A percentile compares a stretch with the other conserved stretches of the same genome.
phyloP scores from a whole-genome alignment of 768 basidiomycete genomes.

The Lentinus tigrinus region DNA sequence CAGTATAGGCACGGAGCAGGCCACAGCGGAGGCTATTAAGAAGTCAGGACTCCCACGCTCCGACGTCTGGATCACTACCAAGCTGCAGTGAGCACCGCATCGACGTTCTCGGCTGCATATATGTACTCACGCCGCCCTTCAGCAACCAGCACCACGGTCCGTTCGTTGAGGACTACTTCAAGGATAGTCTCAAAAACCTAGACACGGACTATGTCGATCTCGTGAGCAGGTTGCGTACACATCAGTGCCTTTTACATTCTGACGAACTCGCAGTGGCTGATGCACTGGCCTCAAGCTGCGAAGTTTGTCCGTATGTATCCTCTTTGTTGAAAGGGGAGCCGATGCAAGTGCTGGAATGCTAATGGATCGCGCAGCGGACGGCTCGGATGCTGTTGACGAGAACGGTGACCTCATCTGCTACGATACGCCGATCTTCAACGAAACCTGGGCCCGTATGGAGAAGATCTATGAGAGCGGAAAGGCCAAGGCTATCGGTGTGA shows the following conservation, averaged over 20 bases:
- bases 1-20: slow-evolving; percentile 23
- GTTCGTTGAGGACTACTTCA: slow-evolving; percentile 26
- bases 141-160: slow-evolving; percentile 37
- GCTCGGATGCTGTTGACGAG: slow-evolving; percentile 31
- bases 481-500: slow-evolving; percentile 53
- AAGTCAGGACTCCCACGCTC: slow-evolving; percentile 60
- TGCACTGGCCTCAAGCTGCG: slow-evolving; percentile 49
- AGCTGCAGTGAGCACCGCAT: slow-evolving; percentile 35
- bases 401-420: slow-evolving; percentile 34
- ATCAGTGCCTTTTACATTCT: neutral
- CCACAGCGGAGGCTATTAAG: slow-evolving; percentile 27
- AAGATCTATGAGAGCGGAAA: slow-evolving; percentile 45
- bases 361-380: slow-evolving; percentile 16
- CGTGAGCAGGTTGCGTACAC: neutral
- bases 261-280: slow-evolving; percentile 37
- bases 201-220: slow-evolving; percentile 34
- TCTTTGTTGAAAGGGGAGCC: no score
- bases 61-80: slow-evolving; percentile 65
- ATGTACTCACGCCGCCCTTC: slow-evolving; percentile 9
- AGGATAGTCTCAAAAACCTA: slow-evolving; percentile 28
- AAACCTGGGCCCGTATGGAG: slow-evolving; percentile 53
- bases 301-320: slow-evolving; percentile 31
- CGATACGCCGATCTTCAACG: slow-evolving; percentile 29
- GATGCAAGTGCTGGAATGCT: neutral
- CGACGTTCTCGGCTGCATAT: neutral